A percentile compares a stretch with the other conserved stretches of the same genome.
phyloP scores from a whole-genome alignment of 2,329 filamentous ascomycete genomes.

The Botrytis pseudocinerea region DNA sequence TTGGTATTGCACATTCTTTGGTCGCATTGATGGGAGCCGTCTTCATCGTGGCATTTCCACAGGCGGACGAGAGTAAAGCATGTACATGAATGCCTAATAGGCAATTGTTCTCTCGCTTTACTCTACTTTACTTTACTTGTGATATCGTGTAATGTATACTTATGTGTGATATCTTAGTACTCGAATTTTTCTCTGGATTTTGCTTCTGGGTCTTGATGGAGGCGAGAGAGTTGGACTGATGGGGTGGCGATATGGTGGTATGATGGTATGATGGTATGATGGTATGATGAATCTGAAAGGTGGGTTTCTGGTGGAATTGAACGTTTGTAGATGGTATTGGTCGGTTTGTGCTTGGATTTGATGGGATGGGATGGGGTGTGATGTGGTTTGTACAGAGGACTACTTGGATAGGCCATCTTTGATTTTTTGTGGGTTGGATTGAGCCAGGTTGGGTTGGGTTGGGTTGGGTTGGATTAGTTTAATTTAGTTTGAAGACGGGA shows the following conservation, averaged over 20 bases:
- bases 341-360: neutral
- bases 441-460: neutral
- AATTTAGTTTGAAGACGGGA: neutral
- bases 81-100: neutral
- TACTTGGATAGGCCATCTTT: neutral
- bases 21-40: neutral
- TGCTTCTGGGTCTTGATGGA: neutral
- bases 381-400: neutral
- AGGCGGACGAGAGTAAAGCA: neutral
- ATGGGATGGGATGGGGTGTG: neutral
- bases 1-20: neutral
- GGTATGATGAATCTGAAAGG: no score
- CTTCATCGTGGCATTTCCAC: accelerated
- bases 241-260: no score
- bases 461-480: neutral
- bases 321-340: neutral
- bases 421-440: no score
- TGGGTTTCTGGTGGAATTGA: neutral
- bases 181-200: neutral
- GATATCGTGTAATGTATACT: neutral
- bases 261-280: no score
- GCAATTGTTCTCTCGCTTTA: neutral
- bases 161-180: neutral
- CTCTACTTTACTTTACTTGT: no score
- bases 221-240: neutral